A percentile compares a stretch with the other conserved stretches of the same genome.
Conservation (phyloP, 345 rosid species). For the Ceriops zippeliana region DNA sequence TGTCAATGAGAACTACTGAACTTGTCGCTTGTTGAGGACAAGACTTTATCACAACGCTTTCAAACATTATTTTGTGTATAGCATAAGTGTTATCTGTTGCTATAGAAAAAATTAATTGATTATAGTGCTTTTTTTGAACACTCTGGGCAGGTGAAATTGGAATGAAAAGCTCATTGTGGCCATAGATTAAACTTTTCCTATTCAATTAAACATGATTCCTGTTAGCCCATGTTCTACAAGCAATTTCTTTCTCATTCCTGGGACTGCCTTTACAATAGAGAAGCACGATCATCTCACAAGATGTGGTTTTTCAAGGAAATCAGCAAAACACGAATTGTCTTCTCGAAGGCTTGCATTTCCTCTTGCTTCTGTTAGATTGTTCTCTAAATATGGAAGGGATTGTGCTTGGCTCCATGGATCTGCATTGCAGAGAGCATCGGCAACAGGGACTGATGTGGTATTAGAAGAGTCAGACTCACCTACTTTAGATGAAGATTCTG, state of each 20-base stretch:
- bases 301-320: conserved; percentile 47
- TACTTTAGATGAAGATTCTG: conserved; percentile 38
- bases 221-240: conserved; percentile 52
- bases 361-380: conserved; percentile 42
- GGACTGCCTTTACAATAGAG: conserved; percentile 42
- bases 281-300: conserved; percentile 39
- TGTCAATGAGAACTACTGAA: background rate
- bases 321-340: conserved; percentile 25
- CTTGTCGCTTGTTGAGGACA: background rate
- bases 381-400: conserved; percentile 43
- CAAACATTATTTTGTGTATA: background rate
- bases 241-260: conserved; percentile 55
- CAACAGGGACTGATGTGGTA: conserved; percentile 60
- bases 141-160: conserved; percentile 35
- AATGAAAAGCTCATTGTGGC: conserved; percentile 28
- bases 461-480: conserved; percentile 61
- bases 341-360: conserved; percentile 44
- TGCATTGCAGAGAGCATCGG: conserved; percentile 27
- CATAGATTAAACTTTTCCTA: conserved; percentile 11
- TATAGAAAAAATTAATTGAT: conserved; percentile 4
- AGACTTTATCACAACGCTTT: conserved; percentile 2
- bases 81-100: background rate
- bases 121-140: background rate
- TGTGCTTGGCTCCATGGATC: conserved; percentile 36
- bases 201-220: conserved; percentile 51